phyloP scores from a whole-genome alignment of 2,329 filamentous ascomycete genomes.

The Plenodomus biglobosus region DNA sequence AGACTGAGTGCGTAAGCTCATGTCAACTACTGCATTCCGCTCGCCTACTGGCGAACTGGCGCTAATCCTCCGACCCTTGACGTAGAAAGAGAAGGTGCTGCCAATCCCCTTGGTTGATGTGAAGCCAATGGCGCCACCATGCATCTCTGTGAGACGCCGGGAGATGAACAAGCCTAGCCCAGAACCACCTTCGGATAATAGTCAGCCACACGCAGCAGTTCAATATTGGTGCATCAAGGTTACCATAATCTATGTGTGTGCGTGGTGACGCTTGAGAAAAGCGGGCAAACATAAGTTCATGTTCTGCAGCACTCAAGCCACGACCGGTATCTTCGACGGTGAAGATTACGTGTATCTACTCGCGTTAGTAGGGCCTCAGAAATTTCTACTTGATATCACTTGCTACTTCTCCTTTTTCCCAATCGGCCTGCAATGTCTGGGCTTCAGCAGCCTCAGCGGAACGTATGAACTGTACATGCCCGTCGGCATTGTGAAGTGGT shows the following conservation, averaged over 20 bases:
- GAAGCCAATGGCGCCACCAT: slow-evolving; percentile 36
- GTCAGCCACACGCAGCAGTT: background rate
- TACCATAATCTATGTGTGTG: slow-evolving; percentile 42
- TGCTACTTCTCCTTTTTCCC: slow-evolving; percentile 32
- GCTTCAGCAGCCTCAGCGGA: slow-evolving; percentile 13
- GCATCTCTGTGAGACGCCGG: slow-evolving; percentile 32
- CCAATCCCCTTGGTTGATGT: slow-evolving; percentile 23
- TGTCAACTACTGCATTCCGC: slow-evolving; percentile 5
- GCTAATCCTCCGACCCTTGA: slow-evolving; percentile 23
- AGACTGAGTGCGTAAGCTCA: slow-evolving; percentile 14
- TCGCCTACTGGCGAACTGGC: slow-evolving; percentile 6
- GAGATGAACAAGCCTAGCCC: slow-evolving; percentile 41
- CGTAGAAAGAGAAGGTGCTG: slow-evolving; percentile 39
- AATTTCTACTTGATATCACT: background rate
- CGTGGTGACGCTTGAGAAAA: slow-evolving; percentile 38
- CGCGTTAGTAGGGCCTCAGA: background rate
- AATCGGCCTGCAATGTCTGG: slow-evolving; percentile 31
- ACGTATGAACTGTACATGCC: slow-evolving; percentile 16
- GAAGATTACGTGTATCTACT: slow-evolving; percentile 39
- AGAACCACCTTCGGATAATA: slow-evolving; percentile 27
- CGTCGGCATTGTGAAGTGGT: slow-evolving; percentile 37
- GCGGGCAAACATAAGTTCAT: slow-evolving; percentile 36
- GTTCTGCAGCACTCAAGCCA: slow-evolving; percentile 44
- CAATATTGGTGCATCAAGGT: background rate
- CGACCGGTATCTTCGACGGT: slow-evolving; percentile 45